A percentile compares a stretch with the other conserved stretches of the same genome.
Conservation (phyloP, 163 green algal species). For the Scenedesmus sp. region DNA sequence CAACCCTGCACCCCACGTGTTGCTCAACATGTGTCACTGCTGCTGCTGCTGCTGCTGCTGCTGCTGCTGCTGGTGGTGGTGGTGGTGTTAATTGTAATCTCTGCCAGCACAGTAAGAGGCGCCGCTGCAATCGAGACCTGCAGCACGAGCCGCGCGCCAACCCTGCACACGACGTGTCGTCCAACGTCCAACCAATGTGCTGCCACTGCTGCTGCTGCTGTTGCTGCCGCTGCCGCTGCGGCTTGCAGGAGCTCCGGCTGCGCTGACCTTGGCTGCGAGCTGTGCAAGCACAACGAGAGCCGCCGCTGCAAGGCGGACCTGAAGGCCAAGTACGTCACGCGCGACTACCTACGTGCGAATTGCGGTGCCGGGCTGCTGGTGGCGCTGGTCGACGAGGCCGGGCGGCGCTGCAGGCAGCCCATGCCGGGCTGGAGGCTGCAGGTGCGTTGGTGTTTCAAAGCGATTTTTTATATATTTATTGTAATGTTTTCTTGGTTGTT, state of each 20-base stretch:
- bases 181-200: too few relatives aligned
- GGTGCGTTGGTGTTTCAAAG: not conserved
- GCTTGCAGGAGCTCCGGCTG: not conserved
- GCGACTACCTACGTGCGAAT: not conserved
- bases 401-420: not conserved
- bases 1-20: too few relatives aligned
- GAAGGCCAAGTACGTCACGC: not conserved
- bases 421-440: constrained; percentile 9
- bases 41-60: not conserved
- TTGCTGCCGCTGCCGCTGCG: too few relatives aligned
- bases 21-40: too few relatives aligned
- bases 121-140: too few relatives aligned
- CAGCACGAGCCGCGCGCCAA: too few relatives aligned
- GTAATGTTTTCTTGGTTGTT: not conserved
- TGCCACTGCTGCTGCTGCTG: too few relatives aligned
- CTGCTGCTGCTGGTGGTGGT: not conserved
- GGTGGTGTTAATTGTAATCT: too few relatives aligned
- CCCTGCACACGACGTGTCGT: too few relatives aligned
- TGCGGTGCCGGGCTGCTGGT: constrained; percentile 11
- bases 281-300: constrained; percentile 18
- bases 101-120: too few relatives aligned
- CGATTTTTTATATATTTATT: not conserved
- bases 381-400: not conserved
- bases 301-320: not conserved
- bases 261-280: not conserved